Conservation (phyloP, 768 basidiomycete species). For the Neoboletus brunneissimus region DNA sequence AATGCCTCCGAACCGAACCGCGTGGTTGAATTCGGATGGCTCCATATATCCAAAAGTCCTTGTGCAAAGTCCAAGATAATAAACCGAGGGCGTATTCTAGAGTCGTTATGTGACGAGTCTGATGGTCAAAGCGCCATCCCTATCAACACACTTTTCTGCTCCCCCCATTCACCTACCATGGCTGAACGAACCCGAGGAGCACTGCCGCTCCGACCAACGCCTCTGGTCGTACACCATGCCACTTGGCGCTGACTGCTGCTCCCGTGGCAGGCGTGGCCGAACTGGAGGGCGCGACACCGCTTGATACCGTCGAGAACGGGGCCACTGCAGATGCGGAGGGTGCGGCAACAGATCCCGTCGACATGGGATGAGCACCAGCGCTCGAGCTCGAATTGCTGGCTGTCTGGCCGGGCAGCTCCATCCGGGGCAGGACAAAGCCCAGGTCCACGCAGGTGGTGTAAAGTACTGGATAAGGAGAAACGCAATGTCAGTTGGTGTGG, state of each 20-base stretch:
- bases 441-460: conserved; percentile 25
- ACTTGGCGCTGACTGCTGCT: not conserved
- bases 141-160: not conserved
- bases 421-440: conserved; percentile 23
- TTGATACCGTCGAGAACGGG: not conserved
- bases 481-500: not conserved
- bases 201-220: conserved; percentile 2
- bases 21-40: not conserved
- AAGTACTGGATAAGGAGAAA: conserved; percentile 12
- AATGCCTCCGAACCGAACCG: not conserved
- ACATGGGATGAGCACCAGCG: not conserved
- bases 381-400: conserved; percentile 15
- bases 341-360: not conserved
- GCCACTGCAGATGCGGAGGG: not conserved
- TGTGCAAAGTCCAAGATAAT: conserved; percentile 6
- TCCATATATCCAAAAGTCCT: not conserved
- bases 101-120: conserved; percentile 5
- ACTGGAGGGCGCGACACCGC: not conserved
- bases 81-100: conserved; percentile 6
- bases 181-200: conserved; percentile 4
- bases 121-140: not conserved
- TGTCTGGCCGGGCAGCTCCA: conserved; percentile 28
- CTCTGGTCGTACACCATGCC: not conserved
- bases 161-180: conserved; percentile 10
- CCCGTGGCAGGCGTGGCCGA: not conserved